Evolutionary conservation across 139 green algal species (phyloP).

Genomic region (Closterium sp.): DNA sequence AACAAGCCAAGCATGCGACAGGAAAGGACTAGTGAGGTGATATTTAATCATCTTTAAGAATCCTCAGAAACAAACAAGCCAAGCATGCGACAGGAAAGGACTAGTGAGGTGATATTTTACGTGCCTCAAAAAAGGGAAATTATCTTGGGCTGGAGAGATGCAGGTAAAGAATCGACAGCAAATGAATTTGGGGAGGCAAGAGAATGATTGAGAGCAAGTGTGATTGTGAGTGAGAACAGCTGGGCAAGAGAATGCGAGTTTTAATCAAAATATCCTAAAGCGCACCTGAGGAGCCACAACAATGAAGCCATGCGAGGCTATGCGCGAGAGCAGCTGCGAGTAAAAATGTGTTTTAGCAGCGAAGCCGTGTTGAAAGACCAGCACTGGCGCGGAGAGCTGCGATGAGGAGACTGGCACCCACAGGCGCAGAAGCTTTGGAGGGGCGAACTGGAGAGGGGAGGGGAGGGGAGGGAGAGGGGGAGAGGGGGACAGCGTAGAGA

Average conservation of each 20-base stretch:
- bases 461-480: too few relatives aligned
- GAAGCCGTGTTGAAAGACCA: slow-evolving; percentile 22
- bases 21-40: too few relatives aligned
- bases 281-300: slow-evolving; percentile 18
- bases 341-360: not conserved
- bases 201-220: too few relatives aligned
- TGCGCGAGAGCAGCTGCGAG: slow-evolving; percentile 13
- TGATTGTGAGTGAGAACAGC: not conserved
- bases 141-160: too few relatives aligned
- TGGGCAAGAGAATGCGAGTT: not conserved
- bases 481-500: not conserved
- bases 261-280: not conserved
- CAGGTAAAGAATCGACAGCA: not conserved
- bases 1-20: too few relatives aligned
- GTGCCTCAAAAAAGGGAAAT: too few relatives aligned
- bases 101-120: too few relatives aligned
- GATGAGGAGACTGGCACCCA: not conserved
- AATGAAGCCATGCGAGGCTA: slow-evolving; percentile 23
- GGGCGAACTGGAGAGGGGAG: not conserved
- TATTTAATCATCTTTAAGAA: too few relatives aligned
- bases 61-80: too few relatives aligned
- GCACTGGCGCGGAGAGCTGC: not conserved
- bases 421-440: not conserved
- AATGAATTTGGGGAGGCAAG: not conserved
- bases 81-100: too few relatives aligned